Conservation (phyloP, 2,329 filamentous ascomycete species). For the Pleurostoma richardsiae region DNA sequence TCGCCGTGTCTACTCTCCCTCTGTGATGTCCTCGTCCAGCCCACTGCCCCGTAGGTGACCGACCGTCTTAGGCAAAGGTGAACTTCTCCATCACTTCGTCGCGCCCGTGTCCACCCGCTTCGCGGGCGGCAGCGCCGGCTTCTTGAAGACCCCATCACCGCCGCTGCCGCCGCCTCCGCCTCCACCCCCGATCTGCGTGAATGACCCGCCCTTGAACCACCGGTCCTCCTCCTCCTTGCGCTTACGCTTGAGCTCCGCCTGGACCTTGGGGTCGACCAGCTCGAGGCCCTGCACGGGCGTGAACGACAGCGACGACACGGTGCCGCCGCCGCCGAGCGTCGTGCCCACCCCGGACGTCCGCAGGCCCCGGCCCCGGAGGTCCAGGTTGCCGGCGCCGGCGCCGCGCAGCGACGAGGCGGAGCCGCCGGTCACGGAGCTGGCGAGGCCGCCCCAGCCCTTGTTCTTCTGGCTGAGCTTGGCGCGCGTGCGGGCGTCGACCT, state of each 20-base stretch:
- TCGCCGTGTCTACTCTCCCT: too few relatives aligned
- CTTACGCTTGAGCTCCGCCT: conserved; percentile 83
- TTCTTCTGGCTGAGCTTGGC: conserved; percentile 94
- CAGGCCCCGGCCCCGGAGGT: conserved; percentile 72
- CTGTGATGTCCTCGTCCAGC: too few relatives aligned
- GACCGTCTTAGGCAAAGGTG: too few relatives aligned
- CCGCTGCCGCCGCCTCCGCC: conserved; percentile 30
- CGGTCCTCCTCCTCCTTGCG: conserved; percentile 90
- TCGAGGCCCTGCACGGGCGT: conserved; percentile 93
- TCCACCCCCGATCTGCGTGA: conserved; percentile 71
- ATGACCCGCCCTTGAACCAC: conserved; percentile 97
- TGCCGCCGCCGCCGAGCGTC: conserved; percentile 63
- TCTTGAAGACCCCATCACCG: conserved; percentile 68
- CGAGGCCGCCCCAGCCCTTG: conserved; percentile 80
- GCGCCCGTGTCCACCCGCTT: conserved; percentile 69
- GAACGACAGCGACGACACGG: conserved; percentile 83
- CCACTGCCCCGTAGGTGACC: too few relatives aligned
- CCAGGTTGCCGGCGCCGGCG: conserved; percentile 61
- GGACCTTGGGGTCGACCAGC: conserved; percentile 87
- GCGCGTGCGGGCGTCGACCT: conserved; percentile 88
- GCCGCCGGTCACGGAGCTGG: conserved; percentile 54
- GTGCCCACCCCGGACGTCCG: conserved; percentile 77
- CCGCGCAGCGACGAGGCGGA: conserved; percentile 82
- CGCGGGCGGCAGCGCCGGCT: conserved; percentile 65
- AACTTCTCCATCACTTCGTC: conserved; percentile 37